Evolutionary conservation across 225 moss, liverwort and hornwort genomes (phyloP).

Genomic region (Climacium dendroides): DNA sequence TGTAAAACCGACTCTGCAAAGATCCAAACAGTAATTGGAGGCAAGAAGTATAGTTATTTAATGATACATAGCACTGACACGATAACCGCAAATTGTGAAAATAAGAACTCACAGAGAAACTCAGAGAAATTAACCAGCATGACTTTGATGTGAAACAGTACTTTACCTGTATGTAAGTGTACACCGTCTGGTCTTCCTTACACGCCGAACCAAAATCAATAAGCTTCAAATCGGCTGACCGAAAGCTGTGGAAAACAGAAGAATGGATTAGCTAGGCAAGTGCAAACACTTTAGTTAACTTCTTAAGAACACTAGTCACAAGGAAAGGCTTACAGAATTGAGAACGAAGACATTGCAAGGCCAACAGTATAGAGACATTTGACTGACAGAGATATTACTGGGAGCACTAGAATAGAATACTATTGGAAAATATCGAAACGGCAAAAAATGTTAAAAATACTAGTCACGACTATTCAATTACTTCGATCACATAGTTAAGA

Average conservation of each 20-base stretch:
- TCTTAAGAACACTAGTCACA: background rate
- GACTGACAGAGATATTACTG: background rate
- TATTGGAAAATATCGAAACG: background rate
- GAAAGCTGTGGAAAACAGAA: conserved; percentile 5
- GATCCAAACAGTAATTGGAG: background rate
- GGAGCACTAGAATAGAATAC: background rate
- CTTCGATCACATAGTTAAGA: background rate
- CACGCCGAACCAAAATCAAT: conserved; percentile 99
- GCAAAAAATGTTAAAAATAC: background rate
- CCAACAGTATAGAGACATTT: background rate
- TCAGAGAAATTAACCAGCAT: background rate
- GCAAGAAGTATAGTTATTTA: background rate
- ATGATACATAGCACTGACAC: background rate
- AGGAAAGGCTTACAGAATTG: background rate
- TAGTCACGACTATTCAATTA: background rate
- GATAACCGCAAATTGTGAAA: background rate
- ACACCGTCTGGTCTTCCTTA: conserved; percentile 77
- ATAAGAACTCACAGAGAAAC: background rate
- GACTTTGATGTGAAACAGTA: background rate
- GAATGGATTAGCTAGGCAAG: background rate
- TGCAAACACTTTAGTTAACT: background rate
- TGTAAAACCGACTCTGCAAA: conserved; percentile 91
- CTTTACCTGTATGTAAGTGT: conserved; percentile 82
- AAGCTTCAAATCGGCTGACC: conserved; percentile 64
- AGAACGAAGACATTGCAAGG: background rate